A percentile compares a stretch with the other conserved stretches of the same genome.
These are phyloP conservation scores for Marsdenia floribunda DNA, from an alignment of 257 asterid genomes.

Conservation along the genomic window DNA sequence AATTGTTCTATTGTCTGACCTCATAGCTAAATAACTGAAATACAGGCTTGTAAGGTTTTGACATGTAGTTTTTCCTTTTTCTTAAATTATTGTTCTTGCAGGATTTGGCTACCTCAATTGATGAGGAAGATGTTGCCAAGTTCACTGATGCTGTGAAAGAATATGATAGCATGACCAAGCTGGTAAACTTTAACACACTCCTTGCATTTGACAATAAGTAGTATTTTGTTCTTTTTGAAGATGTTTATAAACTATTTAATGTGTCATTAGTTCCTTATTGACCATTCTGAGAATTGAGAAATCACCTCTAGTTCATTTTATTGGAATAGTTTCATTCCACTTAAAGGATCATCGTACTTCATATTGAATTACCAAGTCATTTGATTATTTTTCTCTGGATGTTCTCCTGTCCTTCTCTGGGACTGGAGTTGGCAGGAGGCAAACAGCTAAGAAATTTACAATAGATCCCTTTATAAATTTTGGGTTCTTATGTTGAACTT, in stretches of 20 bases:
- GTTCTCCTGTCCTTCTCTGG: too few relatives aligned
- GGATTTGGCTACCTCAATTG: constrained; percentile 83
- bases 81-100: constrained; percentile 17
- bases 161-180: constrained; percentile 89
- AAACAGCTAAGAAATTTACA: neutral
- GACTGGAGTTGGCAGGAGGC: too few relatives aligned
- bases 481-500: neutral
- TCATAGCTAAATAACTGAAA: neutral
- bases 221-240: neutral
- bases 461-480: too few relatives aligned
- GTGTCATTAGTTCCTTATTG: neutral
- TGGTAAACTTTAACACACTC: constrained; percentile 41
- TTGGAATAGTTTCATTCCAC: neutral
- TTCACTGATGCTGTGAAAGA: constrained; percentile 96
- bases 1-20: neutral
- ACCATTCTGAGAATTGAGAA: neutral
- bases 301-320: neutral
- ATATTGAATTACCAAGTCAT: neutral
- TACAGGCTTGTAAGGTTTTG: neutral
- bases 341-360: neutral
- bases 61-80: neutral
- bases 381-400: neutral
- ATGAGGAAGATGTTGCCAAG: constrained; percentile 92
- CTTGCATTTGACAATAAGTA: neutral
- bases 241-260: neutral